Base-by-base conservation (phyloP, 1,284 basidiomycete genomes). In the Cutaneotrichosporon cyanovorans region DNA sequence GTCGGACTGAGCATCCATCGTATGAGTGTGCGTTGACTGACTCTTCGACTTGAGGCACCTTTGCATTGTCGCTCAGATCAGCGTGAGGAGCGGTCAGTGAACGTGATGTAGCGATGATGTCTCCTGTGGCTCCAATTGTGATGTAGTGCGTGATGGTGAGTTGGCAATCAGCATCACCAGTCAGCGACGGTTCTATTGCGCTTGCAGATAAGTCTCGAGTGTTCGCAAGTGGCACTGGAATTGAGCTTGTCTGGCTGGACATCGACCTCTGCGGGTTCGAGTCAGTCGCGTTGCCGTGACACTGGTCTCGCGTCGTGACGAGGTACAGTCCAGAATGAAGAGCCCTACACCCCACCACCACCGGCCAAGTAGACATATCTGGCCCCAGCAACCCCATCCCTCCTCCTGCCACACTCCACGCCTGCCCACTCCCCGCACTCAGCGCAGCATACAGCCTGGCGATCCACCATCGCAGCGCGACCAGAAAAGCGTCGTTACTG, bases 381-480 rank as follows among this genome's bases (percentile, higher is more conserved):
- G 59, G 56, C 2, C 58, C 51, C 8, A 60, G 44, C 11, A 62
- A 23, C 0, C 56, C 61, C 34, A 32, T 32, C 4, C 42, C 55
- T 14, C 19, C 23, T 0, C 48, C 62, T 2, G 43, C n/a, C 2
- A 35, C 41, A 35, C 54, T 59, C 62, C 58, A 61, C 7, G 46
- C 54, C 39, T 59, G 46, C 2, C 53, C 58, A 11, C 40, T 46
- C 3, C 61, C 62, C 18, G 57, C 37, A 16, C 56, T 51, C 15
- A 61, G 35, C 16, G 46, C 20, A n/a, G 54, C 53, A 33, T 62
- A 57, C 3, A 61, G 40, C 14, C 63, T 49, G 2, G 55, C 45
- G 21, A 63, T 42, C 53, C 59, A 66, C 46, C 61, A 68, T 5
- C 64, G 54, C 15, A 62, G 5, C 8, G 59, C 56, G 5, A 58